Conservation (phyloP, 257 asterid genomes). For the Capsicum rhomboideum region DNA sequence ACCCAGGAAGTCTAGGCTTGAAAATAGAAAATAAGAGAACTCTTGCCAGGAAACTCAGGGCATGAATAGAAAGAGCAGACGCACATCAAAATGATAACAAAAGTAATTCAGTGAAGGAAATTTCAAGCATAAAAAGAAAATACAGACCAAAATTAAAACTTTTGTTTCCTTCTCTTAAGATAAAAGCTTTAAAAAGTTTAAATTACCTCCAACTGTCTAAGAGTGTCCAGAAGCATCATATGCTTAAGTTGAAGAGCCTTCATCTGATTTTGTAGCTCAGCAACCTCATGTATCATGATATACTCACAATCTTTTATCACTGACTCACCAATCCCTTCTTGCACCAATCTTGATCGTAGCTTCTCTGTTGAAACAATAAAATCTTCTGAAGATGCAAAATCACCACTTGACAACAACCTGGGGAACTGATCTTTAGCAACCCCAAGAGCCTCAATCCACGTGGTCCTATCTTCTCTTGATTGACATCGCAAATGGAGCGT, state of each 20-base stretch:
- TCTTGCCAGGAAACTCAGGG: not conserved
- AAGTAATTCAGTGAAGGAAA: not conserved
- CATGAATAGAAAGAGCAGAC: not conserved
- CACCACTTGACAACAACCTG: slow-evolving; percentile 74
- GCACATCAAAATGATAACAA: not conserved
- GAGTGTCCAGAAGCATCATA: slow-evolving; percentile 73
- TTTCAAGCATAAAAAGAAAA: not conserved
- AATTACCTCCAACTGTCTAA: slow-evolving; percentile 85
- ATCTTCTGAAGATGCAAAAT: slow-evolving; percentile 70
- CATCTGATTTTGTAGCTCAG: slow-evolving; percentile 77
- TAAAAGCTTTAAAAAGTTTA: not conserved
- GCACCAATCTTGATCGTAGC: slow-evolving; percentile 53
- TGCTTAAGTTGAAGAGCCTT: slow-evolving; percentile 83
- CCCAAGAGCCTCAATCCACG: slow-evolving; percentile 91
- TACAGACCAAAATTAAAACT: not conserved
- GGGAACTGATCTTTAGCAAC: slow-evolving; percentile 91
- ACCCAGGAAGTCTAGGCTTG: not conserved
- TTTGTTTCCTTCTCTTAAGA: not conserved
- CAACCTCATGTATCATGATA: slow-evolving; percentile 63
- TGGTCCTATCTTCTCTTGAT: slow-evolving; percentile 79
- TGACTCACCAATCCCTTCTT: slow-evolving; percentile 71
- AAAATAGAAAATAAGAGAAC: not conserved
- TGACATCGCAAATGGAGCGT: slow-evolving; percentile 92
- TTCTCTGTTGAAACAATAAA: slow-evolving; percentile 80
- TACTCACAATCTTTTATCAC: slow-evolving; percentile 77